These are phyloP conservation scores for Apiospora arundinis DNA, from an alignment of 2,329 filamentous ascomycete genomes.

Conservation along the genomic window DNA sequence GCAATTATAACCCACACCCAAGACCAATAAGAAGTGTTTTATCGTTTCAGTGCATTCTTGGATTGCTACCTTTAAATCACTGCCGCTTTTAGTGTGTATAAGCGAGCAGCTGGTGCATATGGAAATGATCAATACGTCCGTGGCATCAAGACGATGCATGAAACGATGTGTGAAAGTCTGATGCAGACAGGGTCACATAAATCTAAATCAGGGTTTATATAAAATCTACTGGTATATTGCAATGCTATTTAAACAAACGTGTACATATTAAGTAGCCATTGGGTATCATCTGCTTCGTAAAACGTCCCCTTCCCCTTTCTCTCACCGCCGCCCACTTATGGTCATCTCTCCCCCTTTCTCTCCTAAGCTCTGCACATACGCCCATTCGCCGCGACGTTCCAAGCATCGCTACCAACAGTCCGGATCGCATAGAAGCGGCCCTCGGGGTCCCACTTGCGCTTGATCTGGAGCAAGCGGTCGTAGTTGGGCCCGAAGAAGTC, in stretches of 20 bases:
- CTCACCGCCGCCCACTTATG: background rate
- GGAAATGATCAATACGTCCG: background rate
- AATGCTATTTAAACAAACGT: background rate
- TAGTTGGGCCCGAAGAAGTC: constrained; percentile 47
- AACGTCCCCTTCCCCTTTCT: background rate
- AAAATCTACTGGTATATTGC: too few relatives aligned
- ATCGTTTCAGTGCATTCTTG: background rate
- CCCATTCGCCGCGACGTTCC: constrained; percentile 36
- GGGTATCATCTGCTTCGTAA: background rate
- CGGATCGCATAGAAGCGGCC: constrained; percentile 47
- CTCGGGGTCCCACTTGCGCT: constrained; percentile 49
- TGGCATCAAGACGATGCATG: background rate
- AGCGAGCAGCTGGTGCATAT: background rate
- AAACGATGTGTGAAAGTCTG: background rate
- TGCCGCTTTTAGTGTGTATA: background rate
- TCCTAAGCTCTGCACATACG: constrained; percentile 32
- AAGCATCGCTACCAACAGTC: constrained; percentile 50
- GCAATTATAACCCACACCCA: background rate
- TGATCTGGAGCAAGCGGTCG: constrained; percentile 41
- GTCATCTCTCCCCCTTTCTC: too few relatives aligned
- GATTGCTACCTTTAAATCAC: background rate
- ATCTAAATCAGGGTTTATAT: too few relatives aligned
- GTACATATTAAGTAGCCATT: background rate
- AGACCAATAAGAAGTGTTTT: background rate
- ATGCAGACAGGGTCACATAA: background rate